Conservation (phyloP, 2,329 filamentous ascomycete species). For the Neoscytalidium dimidiatum region DNA sequence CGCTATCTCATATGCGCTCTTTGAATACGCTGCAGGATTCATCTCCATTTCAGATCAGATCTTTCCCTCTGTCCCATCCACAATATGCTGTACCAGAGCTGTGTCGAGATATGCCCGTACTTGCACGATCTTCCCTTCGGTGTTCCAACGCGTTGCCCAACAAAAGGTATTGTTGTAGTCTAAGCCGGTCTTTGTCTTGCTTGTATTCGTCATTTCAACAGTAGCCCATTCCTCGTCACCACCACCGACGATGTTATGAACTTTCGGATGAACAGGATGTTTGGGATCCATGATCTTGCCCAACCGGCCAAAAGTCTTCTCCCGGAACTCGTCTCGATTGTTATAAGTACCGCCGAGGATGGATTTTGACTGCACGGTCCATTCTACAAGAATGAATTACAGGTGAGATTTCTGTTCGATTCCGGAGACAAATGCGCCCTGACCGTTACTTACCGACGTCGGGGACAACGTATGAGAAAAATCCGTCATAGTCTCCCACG, state of each 20-base stretch:
- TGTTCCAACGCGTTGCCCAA: conserved; percentile 18
- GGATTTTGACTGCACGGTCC: not conserved
- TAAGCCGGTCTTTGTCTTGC: conserved; percentile 13
- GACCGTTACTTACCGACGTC: not conserved
- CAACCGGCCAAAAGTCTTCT: not conserved
- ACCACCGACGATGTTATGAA: conserved; percentile 9
- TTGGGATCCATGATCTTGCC: not conserved
- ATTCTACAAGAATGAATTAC: not conserved
- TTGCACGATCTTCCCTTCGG: conserved; percentile 17
- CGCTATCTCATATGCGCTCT: too few species aligned
- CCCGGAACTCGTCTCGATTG: not conserved
- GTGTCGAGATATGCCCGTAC: conserved; percentile 21
- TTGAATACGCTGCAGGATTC: too few species aligned
- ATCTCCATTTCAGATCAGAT: not conserved
- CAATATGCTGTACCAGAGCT: conserved; percentile 18
- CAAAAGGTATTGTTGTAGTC: conserved; percentile 22
- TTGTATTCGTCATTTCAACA: conserved; percentile 3
- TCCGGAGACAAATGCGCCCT: not conserved
- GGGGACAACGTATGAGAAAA: not conserved
- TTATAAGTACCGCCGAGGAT: not conserved
- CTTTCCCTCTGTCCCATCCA: conserved; percentile 15
- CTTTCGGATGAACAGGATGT: conserved; percentile 26
- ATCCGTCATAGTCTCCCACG: not conserved
- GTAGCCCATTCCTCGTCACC: conserved; percentile 3
- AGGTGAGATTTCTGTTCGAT: too few species aligned